phyloP scores from a whole-genome alignment of 2,329 filamentous ascomycete species.

The Fusarium nurragi region DNA sequence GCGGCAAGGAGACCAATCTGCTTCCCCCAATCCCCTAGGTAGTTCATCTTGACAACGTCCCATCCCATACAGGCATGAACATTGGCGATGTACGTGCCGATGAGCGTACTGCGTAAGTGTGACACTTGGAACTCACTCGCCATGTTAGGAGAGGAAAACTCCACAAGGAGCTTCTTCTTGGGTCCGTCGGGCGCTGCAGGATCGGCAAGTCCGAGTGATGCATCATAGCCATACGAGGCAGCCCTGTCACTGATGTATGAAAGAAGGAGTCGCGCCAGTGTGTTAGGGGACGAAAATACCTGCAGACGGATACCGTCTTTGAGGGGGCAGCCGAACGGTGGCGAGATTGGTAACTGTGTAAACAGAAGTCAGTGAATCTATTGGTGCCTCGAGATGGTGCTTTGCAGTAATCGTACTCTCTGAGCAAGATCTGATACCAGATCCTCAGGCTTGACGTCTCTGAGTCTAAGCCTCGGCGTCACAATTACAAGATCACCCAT shows the following conservation, averaged over 20 bases:
- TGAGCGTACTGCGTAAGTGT: slow-evolving; percentile 75
- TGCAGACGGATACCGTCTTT: slow-evolving; percentile 41
- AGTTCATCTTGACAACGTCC: slow-evolving; percentile 75
- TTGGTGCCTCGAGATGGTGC: background rate
- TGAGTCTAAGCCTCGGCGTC: slow-evolving; percentile 39
- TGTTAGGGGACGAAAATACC: slow-evolving; percentile 36
- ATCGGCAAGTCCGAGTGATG: slow-evolving; percentile 27
- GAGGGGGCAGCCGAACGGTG: slow-evolving; percentile 38
- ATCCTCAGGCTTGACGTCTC: slow-evolving; percentile 18
- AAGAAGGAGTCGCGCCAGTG: slow-evolving; percentile 30
- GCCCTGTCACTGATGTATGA: slow-evolving; percentile 39
- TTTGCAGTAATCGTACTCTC: slow-evolving; percentile 16
- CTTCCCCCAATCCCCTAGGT: slow-evolving; percentile 79
- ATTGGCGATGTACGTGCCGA: slow-evolving; percentile 74
- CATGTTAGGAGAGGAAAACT: slow-evolving; percentile 80
- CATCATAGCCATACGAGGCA: slow-evolving; percentile 36
- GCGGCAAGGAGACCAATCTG: slow-evolving; percentile 71
- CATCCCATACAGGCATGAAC: slow-evolving; percentile 72
- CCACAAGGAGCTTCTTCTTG: slow-evolving; percentile 64
- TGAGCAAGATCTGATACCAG: slow-evolving; percentile 34
- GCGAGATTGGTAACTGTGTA: slow-evolving; percentile 33
- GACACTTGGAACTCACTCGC: slow-evolving; percentile 76
- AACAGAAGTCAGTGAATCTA: background rate
- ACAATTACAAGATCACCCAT: slow-evolving; percentile 43
- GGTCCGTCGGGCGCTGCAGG: slow-evolving; percentile 1